Evolutionary conservation across 202 grass and related monocot species (phyloP).

Genomic region (Zizania palustris): DNA sequence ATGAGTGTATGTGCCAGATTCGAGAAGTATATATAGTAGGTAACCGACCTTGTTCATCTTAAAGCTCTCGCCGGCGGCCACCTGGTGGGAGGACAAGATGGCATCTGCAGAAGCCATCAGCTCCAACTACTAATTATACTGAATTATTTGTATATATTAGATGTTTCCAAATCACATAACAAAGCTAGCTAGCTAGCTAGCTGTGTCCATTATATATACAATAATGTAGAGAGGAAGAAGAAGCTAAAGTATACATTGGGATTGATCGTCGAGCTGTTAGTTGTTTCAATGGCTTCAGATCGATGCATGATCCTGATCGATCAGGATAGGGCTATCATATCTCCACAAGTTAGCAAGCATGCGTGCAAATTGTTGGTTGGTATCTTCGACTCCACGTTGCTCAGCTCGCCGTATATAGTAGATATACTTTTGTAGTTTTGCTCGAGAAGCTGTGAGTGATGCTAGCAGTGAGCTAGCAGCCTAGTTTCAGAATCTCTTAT

Average conservation of each 20-base stretch:
- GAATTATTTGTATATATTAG: background rate
- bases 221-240: background rate
- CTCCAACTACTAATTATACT: background rate
- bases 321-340: slow-evolving; percentile 34
- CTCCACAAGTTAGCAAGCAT: background rate
- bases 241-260: background rate
- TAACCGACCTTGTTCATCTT: slow-evolving; percentile 1
- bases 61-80: background rate
- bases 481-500: background rate
- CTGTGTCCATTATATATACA: background rate
- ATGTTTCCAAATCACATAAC: background rate
- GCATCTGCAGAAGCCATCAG: slow-evolving; percentile 32
- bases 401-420: background rate
- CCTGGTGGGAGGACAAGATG: background rate
- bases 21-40: background rate
- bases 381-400: slow-evolving; percentile 24
- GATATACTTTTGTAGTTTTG: background rate
- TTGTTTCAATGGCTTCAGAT: slow-evolving; percentile 5
- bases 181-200: background rate
- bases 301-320: slow-evolving; percentile 19
- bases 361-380: background rate
- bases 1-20: background rate
- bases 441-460: background rate
- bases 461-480: background rate
- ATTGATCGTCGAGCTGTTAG: background rate